Evolutionary conservation across 495 filamentous ascomycete species (phyloP), one percentile per base, ranked within the genome.

Genomic region (Talaromyces liani): DNA sequence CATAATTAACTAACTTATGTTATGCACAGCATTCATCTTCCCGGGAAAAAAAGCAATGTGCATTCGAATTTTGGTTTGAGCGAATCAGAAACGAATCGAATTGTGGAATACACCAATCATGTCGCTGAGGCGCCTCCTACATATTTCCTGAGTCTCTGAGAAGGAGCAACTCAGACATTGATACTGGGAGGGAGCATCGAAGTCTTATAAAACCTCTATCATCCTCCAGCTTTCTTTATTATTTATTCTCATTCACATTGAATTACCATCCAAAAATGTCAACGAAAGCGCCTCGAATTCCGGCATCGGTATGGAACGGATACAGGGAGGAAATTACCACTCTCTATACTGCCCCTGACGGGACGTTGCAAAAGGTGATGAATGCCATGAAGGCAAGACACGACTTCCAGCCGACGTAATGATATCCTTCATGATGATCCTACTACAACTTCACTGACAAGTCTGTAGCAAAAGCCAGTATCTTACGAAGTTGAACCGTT

Each of bases 51-150:
- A 60, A 60, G 58, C 29, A 60, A 60, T 18, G 55, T 6, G 36
- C 8, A 20, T 27, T 16, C 58, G 20, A 8, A 27, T 60, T 60
- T 60, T 2, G 58, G 20, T 1, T 9, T 20, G 9, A 6, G 58
- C 58, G 4, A 58, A 27, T 58, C 55, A 10, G 58, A 41, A 41
- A 4, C 2, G n/a, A 60, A 60, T 41, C 33, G 20, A 8, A 27
- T 60, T 60, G 18, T 60, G 58, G 9, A 60, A 60, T n/a, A 36
- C 5, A 14, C 58, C 58, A 60, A 60, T 60, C 58, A 41, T 16
- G 36, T 60, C 27, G 27, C 27, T 5, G 27, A 27, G 3, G 27
- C 4, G 27, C 27, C 27, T 27, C 27, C 27, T 27, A 3, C 27
- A 27, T 27, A 27, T 27, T 27, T 27, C 27, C 27, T 27, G 27